phyloP scores from a whole-genome alignment of 805 yeast genomes.

The Yamadazyma olivae region DNA sequence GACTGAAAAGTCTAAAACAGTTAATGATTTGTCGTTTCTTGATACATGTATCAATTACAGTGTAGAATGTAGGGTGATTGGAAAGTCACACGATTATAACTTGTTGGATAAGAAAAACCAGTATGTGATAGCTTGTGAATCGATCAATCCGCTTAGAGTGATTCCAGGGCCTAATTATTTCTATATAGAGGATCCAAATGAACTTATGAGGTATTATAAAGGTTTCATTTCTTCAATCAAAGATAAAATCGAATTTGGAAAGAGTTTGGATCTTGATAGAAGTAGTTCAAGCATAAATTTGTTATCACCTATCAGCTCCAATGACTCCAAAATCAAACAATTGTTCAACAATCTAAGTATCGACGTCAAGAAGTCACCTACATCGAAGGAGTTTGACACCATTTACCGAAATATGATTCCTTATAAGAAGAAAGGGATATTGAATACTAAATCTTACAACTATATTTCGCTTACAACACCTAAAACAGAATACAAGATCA shows the following conservation, averaged over 20 bases:
- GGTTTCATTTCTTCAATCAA: constrained; percentile 32
- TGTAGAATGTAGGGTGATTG: constrained; percentile 39
- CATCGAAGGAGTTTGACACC: constrained; percentile 10
- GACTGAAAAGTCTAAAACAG: constrained; percentile 16
- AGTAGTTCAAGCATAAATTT: not conserved
- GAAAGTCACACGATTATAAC: constrained; percentile 35
- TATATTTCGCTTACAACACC: constrained; percentile 35
- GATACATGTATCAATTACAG: constrained; percentile 35
- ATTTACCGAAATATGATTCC: constrained; percentile 30
- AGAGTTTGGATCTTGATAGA: constrained; percentile 1
- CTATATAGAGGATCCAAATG: constrained; percentile 12
- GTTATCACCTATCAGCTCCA: constrained; percentile 16
- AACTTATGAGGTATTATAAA: constrained; percentile 24
- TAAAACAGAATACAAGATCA: constrained; percentile 22
- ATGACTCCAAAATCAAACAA: constrained; percentile 22
- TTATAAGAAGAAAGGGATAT: constrained; percentile 30
- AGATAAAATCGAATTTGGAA: constrained; percentile 13
- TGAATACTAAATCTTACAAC: constrained; percentile 26
- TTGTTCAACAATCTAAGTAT: constrained; percentile 24
- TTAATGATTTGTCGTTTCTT: constrained; percentile 34
- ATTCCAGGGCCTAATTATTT: constrained; percentile 26
- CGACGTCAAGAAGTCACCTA: constrained; percentile 16
- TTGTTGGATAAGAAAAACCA: constrained; percentile 20
- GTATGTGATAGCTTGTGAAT: constrained; percentile 36
- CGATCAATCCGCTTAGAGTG: constrained; percentile 30